Percentiles rank a stretch among this genome's conserved stretches.
Conservation (phyloP, 257 asterid genomes). For the Fraxinus pennsylvanica region DNA sequence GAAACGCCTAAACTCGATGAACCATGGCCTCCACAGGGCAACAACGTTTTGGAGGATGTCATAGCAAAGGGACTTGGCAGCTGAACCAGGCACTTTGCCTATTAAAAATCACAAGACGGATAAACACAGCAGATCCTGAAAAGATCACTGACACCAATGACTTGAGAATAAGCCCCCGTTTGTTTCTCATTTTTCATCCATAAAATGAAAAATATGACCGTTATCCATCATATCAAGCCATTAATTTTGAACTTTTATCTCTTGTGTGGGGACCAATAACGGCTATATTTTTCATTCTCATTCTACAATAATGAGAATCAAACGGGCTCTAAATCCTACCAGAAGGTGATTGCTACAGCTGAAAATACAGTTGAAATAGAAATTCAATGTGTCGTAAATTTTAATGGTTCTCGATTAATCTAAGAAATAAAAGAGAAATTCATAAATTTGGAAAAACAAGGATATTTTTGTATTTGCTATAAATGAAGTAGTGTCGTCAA, state of each 20-base stretch:
- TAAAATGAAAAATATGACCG: no score
- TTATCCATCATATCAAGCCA: no score
- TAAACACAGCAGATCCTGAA: neutral
- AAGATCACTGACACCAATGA: neutral
- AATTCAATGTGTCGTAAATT: neutral
- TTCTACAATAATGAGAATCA: no score
- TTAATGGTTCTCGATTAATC: neutral
- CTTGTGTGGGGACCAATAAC: no score
- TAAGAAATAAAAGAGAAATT: neutral
- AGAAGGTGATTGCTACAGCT: neutral
- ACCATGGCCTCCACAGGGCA: neutral
- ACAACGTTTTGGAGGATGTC: no score
- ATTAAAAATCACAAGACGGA: neutral
- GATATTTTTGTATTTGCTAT: neutral
- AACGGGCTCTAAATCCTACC: neutral
- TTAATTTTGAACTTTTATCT: no score
- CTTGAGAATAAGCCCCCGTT: neutral
- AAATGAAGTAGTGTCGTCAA: neutral
- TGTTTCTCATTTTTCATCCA: no score
- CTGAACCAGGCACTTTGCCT: neutral
- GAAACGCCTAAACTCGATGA: neutral
- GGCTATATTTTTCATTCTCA: no score
- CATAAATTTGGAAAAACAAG: neutral
- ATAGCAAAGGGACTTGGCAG: neutral
- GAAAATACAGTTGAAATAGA: neutral